phyloP scores from a whole-genome alignment of 208 protist species.

The Naegleria gruberi region DNA sequence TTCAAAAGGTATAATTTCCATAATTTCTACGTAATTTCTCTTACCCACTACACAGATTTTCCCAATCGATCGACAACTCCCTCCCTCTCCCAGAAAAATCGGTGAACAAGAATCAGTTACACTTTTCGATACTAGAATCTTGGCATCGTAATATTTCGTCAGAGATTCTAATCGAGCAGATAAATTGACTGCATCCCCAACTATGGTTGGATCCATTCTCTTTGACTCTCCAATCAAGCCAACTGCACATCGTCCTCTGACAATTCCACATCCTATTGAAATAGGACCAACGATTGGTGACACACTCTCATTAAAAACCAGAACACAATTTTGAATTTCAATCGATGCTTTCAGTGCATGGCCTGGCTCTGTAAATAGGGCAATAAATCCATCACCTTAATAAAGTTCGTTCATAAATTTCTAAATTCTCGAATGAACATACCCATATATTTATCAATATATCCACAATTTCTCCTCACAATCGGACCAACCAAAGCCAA shows the following conservation, averaged over 20 bases:
- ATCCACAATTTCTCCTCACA: conserved; percentile 33
- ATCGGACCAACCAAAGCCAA: conserved; percentile 28
- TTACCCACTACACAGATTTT: neutral
- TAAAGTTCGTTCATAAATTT: too few relatives aligned
- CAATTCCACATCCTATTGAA: conserved; percentile 1
- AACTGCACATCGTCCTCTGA: neutral
- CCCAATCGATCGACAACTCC: neutral
- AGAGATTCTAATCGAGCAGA: conserved; percentile 25
- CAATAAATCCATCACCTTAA: neutral
- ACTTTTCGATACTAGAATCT: neutral
- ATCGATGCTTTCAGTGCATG: neutral
- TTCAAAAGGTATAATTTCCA: neutral
- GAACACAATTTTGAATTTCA: conserved; percentile 29
- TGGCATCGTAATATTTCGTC: conserved; percentile 24
- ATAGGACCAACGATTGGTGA: neutral
- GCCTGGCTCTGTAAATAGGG: neutral
- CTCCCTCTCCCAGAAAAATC: neutral
- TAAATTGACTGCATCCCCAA: conserved; percentile 30
- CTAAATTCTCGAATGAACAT: too few relatives aligned
- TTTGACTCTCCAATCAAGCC: conserved; percentile 20
- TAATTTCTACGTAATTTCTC: neutral
- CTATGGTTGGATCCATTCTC: conserved; percentile 26
- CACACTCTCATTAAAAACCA: conserved; percentile 40
- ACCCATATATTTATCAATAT: conserved; percentile 53
- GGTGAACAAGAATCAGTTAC: neutral